phyloP scores from a whole-genome alignment of 179 eudicot species.

The Drosera spatulata region DNA sequence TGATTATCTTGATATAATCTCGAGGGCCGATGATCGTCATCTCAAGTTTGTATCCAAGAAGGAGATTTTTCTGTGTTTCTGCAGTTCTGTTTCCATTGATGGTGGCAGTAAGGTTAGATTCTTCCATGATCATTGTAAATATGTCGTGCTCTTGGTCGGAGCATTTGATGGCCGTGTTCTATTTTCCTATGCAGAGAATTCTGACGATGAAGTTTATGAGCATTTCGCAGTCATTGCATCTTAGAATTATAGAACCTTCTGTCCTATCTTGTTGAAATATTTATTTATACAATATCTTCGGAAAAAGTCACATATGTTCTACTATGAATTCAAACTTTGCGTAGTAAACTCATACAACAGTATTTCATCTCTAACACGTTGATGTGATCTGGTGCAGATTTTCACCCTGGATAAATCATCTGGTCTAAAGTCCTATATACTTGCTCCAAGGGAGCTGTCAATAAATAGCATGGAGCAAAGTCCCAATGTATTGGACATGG shows the following conservation, averaged over 20 bases:
- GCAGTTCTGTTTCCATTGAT: conserved; percentile 20
- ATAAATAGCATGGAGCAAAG: conserved; percentile 15
- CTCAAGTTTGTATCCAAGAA: conserved; percentile 21
- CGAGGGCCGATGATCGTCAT: conserved; percentile 4
- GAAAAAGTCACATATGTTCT: no score
- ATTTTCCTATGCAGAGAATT: no score
- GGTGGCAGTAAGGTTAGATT: conserved; percentile 20
- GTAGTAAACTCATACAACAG: background rate
- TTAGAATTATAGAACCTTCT: no score
- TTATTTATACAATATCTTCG: no score
- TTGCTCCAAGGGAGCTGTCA: conserved; percentile 15
- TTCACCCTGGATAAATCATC: conserved; percentile 7
- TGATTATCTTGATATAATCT: conserved; percentile 5
- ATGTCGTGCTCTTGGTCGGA: no score
- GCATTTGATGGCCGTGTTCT: no score
- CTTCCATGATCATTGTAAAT: background rate
- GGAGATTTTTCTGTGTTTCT: conserved; percentile 21
- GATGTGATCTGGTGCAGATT: conserved; percentile 8
- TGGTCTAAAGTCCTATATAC: conserved; percentile 17
- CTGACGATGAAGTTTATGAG: no score
- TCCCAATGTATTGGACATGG: conserved; percentile 25
- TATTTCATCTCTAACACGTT: no score
- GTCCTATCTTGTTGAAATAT: no score
- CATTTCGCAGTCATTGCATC: no score
- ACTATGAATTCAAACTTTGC: no score